Evolutionary conservation across 768 basidiomycete genomes (phyloP), one percentile per base, ranked within the genome.

Genomic region (Pseudohyphozyma bogoriensis): DNA sequence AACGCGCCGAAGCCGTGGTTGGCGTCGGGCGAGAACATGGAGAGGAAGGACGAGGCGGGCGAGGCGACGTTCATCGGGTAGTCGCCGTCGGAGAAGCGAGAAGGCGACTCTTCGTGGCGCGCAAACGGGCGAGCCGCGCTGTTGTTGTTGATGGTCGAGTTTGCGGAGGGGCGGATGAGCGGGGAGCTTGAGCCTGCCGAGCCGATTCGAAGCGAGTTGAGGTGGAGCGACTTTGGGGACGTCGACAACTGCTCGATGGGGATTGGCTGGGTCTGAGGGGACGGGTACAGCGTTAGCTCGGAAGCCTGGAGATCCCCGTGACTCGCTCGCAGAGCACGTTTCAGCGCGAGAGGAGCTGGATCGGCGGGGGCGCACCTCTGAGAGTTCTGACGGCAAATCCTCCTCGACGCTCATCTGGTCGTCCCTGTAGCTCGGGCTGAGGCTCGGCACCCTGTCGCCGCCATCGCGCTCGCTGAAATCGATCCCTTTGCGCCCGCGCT

Each of bases 21-120:
- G 4, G 8, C 18, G 16, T 49, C 47, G 28, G 66, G 56, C 36
- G 63, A 59, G 49, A 71, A 66, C 24, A 59, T 31, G 16, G 62
- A 58, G 31, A 69, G 61, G 61, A 69, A 69, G 12, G 59, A 55
- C 2, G 68, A 65, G 20, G 70, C 70, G 28, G 54, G 51, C 28
- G 55, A 40, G 36, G 26, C 12, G 37, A 7, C 11, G 37, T 44
- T 18, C 44, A 24, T 13, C 13, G 39, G 3, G 18, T 9, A 7
- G 8, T 22, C 11, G 15, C 5, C 13, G 28, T 24, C 26, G 24
- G 52, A 40, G 37, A 16, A 31, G 47, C n/a, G 8, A 28, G 47
- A n/a, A n/a, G n/a, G n/a, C n/a, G n/a, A n/a, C n/a, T 22, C 22
- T 20, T 44, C 28, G 47, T 28, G 28, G 26, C 29, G 4, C 26